Evolutionary conservation across 352 stramenopile species (phyloP), one percentile per base, ranked within the genome.

Genomic region (Phytophthora sojae): DNA sequence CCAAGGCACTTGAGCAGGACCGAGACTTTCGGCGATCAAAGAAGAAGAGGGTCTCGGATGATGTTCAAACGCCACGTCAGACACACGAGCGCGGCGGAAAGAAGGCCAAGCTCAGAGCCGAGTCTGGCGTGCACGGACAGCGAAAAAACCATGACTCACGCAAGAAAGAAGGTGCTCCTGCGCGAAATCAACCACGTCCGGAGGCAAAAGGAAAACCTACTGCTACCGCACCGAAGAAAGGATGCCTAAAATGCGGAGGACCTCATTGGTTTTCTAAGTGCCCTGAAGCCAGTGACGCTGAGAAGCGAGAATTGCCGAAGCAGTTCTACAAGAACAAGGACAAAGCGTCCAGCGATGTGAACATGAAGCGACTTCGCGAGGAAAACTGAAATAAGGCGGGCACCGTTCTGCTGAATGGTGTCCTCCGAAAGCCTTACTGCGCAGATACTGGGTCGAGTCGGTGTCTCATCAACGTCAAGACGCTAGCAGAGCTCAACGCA

Each of bases 381-480:
- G 51, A 61, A 7, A 52, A 12, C 8, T 67, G 50, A 60, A 53
- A 58, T 61, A 44, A 44, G 25, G 51, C 51, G 50, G 51, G 25
- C 25, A 67, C 51, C 35, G 35, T 61, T 58, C 14, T 67, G 37
- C 19, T 61, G 14, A 68, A 68, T 51, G 39, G 52, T 61, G 61
- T 61, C 21, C 61, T 57, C 9, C 6, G 19, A 17, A 51, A 39
- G 29, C 52, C 52, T 25, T 68, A 50, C 19, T 61, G 61, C 7
- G 39, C 52, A 6, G 52, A 57, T 32, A 57, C 51, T 2, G 51
- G 51, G 7, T 56, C 61, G 7, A 30, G 37, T 51, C 37, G 52
- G 26, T 61, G 51, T 7, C 6, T 61, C 3, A 56, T 68, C 29
- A 57, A 19, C 21, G 52, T 4, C 26, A 59, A 52, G 30, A 42